Conservation (phyloP, 441 rosid species). For the Populus hybrid region DNA sequence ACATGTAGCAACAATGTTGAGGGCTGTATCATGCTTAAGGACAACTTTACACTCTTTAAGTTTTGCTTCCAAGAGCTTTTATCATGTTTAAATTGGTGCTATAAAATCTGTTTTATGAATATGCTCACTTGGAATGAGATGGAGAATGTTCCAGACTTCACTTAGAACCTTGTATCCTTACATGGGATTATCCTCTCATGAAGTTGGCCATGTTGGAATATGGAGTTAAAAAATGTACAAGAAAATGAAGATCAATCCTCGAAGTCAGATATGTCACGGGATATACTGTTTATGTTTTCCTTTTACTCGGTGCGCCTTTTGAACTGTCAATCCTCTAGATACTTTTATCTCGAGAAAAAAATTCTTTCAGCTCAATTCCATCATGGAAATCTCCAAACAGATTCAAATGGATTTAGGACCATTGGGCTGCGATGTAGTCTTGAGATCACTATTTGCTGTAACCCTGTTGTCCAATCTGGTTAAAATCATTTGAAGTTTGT, state of each 20-base stretch:
- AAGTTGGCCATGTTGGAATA: neutral
- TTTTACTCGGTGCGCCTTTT: neutral
- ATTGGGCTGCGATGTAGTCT: neutral
- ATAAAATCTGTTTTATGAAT: neutral
- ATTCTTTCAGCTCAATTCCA: neutral
- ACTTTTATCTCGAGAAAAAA: neutral
- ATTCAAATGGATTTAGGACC: neutral
- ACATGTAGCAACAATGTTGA: neutral
- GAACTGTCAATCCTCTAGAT: neutral
- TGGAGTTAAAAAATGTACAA: neutral
- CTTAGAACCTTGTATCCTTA: neutral
- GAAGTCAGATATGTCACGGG: too few species aligned
- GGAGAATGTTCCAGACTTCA: neutral
- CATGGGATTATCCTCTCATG: neutral
- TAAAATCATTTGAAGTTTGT: neutral
- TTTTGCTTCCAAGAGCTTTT: conserved; percentile 2
- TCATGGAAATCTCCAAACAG: neutral
- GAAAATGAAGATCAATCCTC: neutral
- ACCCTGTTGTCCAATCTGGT: neutral
- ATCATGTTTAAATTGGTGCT: neutral
- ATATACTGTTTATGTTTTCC: neutral
- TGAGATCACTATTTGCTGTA: neutral
- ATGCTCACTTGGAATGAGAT: neutral
- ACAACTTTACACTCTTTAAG: neutral
- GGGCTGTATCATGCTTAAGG: neutral